Conservation (phyloP, 495 filamentous ascomycete genomes). For the Chlorociboria aeruginascens region DNA sequence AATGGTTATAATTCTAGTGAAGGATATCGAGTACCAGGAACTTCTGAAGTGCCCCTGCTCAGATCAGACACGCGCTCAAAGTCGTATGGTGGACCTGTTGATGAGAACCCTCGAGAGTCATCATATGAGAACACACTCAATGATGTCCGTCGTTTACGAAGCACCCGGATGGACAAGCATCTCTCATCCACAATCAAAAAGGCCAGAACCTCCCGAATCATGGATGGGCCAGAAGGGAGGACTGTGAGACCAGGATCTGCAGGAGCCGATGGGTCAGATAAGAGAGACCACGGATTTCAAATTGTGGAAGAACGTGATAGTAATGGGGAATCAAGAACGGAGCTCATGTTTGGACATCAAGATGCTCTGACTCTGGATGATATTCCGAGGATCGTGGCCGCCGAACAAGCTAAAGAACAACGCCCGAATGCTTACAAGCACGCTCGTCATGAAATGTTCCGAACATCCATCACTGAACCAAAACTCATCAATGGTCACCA, state of each 20-base stretch:
- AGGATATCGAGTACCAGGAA: conserved; percentile 38
- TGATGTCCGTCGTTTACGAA: conserved; percentile 82
- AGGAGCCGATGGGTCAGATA: conserved; percentile 50
- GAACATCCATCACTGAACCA: conserved; percentile 49
- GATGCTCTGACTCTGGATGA: conserved; percentile 91
- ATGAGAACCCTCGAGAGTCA: conserved; percentile 48
- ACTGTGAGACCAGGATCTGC: conserved; percentile 68
- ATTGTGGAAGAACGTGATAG: conserved; percentile 81
- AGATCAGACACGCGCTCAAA: conserved; percentile 59
- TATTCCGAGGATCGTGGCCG: conserved; percentile 92
- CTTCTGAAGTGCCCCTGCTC: conserved; percentile 36
- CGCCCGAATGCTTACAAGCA: conserved; percentile 73
- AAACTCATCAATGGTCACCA: conserved; percentile 64
- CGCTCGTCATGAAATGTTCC: conserved; percentile 61
- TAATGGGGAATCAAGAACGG: conserved; percentile 57
- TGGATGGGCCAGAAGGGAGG: conserved; percentile 78
- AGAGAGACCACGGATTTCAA: conserved; percentile 47
- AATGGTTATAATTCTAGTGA: conserved; percentile 56
- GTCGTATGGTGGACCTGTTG: conserved; percentile 51
- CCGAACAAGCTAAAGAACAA: conserved; percentile 88
- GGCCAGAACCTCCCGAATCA: conserved; percentile 79
- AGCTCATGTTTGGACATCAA: conserved; percentile 76
- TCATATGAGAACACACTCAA: conserved; percentile 94
- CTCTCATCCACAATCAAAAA: conserved; percentile 85
- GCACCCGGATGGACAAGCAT: conserved; percentile 86